phyloP scores from a whole-genome alignment of 177 flowering plant genomes.

The Viscum album region DNA sequence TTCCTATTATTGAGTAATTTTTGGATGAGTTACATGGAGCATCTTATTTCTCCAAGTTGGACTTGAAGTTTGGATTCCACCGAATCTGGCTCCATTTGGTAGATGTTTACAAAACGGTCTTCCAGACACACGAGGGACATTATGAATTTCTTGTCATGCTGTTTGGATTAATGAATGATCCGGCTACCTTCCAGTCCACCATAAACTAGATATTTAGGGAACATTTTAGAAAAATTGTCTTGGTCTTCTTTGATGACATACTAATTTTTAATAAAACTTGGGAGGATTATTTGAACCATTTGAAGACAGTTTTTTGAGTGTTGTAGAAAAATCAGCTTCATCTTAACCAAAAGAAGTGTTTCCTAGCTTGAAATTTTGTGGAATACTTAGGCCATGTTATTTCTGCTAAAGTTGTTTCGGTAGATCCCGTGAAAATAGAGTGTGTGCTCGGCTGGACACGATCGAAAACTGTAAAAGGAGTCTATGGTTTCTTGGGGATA shows the following conservation, averaged over 20 bases:
- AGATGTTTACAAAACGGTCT: constrained; percentile 15
- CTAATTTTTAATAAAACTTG: constrained; percentile 5
- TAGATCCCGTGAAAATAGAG: background rate
- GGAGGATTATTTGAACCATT: background rate
- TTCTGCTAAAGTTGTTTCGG: background rate
- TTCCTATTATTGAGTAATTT: constrained; percentile 16
- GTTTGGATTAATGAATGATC: background rate
- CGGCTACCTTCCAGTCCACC: constrained; percentile 7
- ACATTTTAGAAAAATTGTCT: background rate
- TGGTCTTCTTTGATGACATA: constrained; percentile 12
- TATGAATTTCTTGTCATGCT: constrained; percentile 11
- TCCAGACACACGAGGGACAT: constrained; percentile 8
- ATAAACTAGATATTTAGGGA: constrained; percentile 3
- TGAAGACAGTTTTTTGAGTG: background rate
- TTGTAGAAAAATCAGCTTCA: background rate
- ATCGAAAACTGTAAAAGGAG: too few relatives aligned
- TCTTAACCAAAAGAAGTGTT: constrained; percentile 10
- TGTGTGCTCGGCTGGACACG: background rate
- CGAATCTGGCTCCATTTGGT: constrained; percentile 7
- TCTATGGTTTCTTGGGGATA: too few relatives aligned
- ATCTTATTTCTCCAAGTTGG: background rate
- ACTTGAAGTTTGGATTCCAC: constrained; percentile 15
- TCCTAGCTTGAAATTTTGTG: background rate
- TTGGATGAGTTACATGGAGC: constrained; percentile 18
- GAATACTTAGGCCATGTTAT: background rate